Evolutionary conservation across 1,284 basidiomycete species (phyloP).

Genomic region (Boletus semigastroideus): DNA sequence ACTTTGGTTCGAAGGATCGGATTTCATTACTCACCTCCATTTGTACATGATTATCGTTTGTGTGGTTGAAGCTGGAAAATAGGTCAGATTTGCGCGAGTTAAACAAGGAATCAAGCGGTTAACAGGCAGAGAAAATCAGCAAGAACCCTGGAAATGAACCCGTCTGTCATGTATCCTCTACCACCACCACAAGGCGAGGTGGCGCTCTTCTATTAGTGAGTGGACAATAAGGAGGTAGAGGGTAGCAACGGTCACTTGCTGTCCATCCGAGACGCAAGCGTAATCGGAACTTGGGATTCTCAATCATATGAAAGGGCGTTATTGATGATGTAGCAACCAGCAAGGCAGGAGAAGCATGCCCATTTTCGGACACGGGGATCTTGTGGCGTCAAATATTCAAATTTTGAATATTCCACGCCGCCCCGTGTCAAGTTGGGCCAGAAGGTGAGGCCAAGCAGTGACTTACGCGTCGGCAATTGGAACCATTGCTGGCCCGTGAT

Average conservation of each 20-base stretch:
- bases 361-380: constrained; percentile 12
- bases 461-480: constrained; percentile 86
- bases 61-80: constrained; percentile 76
- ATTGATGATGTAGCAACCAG: constrained; percentile 12
- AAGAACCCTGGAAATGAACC: not conserved
- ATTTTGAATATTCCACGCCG: too few relatives aligned
- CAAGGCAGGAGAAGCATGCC: constrained; percentile 5
- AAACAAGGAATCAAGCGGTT: not conserved
- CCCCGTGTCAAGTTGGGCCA: constrained; percentile 5
- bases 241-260: constrained; percentile 23
- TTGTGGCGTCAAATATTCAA: constrained; percentile 18
- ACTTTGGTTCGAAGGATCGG: constrained; percentile 18
- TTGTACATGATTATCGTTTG: constrained; percentile 71
- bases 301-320: constrained; percentile 18
- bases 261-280: constrained; percentile 6
- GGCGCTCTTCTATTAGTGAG: constrained; percentile 6
- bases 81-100: constrained; percentile 11
- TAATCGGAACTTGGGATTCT: constrained; percentile 22
- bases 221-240: constrained; percentile 12
- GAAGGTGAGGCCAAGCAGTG: not conserved
- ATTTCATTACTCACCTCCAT: constrained; percentile 55
- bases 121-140: constrained; percentile 1
- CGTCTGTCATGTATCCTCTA: not conserved
- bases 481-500: constrained; percentile 84
- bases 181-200: not conserved